phyloP scores from a whole-genome alignment of 2,329 filamentous ascomycete genomes.

The Arthrobotrys megalospora region DNA sequence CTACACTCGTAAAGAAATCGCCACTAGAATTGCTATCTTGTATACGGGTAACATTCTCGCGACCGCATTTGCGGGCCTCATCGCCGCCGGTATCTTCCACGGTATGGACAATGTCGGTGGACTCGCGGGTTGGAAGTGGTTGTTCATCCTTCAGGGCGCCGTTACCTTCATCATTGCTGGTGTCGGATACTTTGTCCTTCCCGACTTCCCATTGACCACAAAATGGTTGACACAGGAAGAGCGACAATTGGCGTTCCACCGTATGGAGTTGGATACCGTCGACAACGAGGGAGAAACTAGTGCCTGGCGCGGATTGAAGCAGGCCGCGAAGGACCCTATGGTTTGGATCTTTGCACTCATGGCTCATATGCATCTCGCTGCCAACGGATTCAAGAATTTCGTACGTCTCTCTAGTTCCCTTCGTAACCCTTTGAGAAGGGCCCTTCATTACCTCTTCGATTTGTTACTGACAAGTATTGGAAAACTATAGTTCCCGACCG shows the following conservation, averaged over 20 bases:
- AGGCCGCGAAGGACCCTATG: constrained; percentile 71
- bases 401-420: constrained; percentile 65
- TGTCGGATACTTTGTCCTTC: constrained; percentile 65
- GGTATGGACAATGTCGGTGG: constrained; percentile 72
- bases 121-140: constrained; percentile 75
- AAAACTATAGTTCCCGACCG: constrained; percentile 67
- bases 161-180: constrained; percentile 64
- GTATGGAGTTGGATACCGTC: constrained; percentile 72
- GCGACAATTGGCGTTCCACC: constrained; percentile 69
- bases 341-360: constrained; percentile 73
- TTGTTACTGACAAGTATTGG: constrained; percentile 66
- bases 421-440: constrained; percentile 13
- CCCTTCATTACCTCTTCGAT: constrained; percentile 49
- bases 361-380: constrained; percentile 73
- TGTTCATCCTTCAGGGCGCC: constrained; percentile 73
- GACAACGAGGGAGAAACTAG: constrained; percentile 69
- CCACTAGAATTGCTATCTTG: constrained; percentile 73
- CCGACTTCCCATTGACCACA: constrained; percentile 68
- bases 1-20: constrained; percentile 76
- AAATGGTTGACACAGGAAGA: constrained; percentile 70
- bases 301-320: constrained; percentile 70
- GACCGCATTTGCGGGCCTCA: constrained; percentile 74
- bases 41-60: constrained; percentile 76
- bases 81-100: constrained; percentile 74
- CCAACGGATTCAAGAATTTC: constrained; percentile 70